These are phyloP conservation scores for Camellia oleifera DNA, from an alignment of 179 eudicot species.

Conservation along the genomic window DNA sequence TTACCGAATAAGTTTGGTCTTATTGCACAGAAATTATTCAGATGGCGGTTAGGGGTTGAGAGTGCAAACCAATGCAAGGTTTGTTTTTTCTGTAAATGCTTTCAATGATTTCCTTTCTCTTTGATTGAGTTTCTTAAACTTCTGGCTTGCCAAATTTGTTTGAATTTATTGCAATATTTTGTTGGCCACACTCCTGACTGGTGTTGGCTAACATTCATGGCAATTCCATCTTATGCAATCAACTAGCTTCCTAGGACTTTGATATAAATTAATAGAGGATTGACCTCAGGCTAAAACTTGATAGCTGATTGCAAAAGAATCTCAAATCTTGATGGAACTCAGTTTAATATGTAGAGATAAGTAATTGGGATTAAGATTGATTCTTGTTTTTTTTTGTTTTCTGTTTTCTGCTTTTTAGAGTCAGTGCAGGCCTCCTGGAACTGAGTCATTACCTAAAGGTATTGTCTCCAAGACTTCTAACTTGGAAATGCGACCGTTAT, in stretches of 20 bases:
- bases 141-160: neutral
- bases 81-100: conserved; percentile 17
- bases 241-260: neutral
- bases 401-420: conserved; percentile 31
- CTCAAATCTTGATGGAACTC: neutral
- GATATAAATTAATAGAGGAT: neutral
- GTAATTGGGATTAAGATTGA: neutral
- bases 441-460: conserved; percentile 73
- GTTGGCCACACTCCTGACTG: neutral
- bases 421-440: conserved; percentile 56
- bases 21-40: conserved; percentile 42
- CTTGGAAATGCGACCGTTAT: conserved; percentile 85
- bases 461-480: conserved; percentile 65
- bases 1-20: neutral
- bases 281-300: neutral
- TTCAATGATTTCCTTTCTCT: neutral
- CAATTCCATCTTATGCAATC: neutral
- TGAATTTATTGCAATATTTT: neutral
- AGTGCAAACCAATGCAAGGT: conserved; percentile 44
- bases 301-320: neutral
- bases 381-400: conserved; percentile 12
- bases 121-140: neutral
- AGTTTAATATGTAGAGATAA: conserved; percentile 15
- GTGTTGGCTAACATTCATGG: neutral
- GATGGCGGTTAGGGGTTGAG: conserved; percentile 23